Conservation (phyloP, 140 eudicot species). For the Stevia rebaudiana region DNA sequence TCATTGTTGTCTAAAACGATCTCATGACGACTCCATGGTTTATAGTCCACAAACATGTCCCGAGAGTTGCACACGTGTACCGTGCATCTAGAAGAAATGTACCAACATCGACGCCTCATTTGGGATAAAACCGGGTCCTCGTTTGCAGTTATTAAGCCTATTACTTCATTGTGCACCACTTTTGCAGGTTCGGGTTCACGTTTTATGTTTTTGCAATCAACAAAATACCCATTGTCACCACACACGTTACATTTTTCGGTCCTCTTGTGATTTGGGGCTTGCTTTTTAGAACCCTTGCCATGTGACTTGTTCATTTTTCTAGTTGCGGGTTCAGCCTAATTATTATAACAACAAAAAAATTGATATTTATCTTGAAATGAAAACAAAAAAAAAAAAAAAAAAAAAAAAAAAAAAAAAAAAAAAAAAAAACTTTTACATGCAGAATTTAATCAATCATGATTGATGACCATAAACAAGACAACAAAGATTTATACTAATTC, state of each 20-base stretch:
- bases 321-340: not conserved
- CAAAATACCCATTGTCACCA: not conserved
- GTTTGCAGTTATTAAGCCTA: not conserved
- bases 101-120: slow-evolving; percentile 15
- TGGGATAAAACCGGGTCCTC: not conserved
- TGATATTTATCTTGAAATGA: no score
- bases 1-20: not conserved
- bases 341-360: no score
- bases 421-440: not conserved
- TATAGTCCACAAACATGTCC: slow-evolving; percentile 16
- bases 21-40: slow-evolving; percentile 2
- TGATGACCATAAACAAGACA: not conserved
- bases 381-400: no score
- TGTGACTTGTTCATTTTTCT: slow-evolving; percentile 1
- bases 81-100: slow-evolving; percentile 5
- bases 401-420: not conserved
- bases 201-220: not conserved
- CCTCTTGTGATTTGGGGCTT: not conserved
- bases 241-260: not conserved
- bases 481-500: not conserved
- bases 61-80: slow-evolving; percentile 21
- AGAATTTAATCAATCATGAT: not conserved
- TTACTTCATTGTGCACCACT: slow-evolving; percentile 5
- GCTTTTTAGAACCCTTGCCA: not conserved
- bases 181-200: not conserved